Percentiles rank a stretch among this genome's conserved stretches.
These are phyloP conservation scores for Lepiota venenata DNA, from an alignment of 768 basidiomycete species.

Conservation along the genomic window DNA sequence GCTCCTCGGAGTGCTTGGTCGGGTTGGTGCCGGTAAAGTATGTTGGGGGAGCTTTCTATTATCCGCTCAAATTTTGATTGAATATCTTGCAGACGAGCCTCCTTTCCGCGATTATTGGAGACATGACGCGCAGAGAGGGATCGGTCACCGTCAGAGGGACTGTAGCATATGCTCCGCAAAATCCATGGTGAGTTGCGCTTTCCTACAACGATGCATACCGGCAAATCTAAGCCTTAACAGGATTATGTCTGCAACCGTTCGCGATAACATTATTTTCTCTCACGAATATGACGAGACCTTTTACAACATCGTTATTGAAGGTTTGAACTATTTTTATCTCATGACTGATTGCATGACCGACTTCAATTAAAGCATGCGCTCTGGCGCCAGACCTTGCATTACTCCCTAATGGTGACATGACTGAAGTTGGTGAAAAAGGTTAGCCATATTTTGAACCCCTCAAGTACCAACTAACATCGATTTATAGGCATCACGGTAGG, in stretches of 20 bases:
- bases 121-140: conserved; percentile 79
- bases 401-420: conserved; percentile 78
- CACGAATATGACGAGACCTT: conserved; percentile 85
- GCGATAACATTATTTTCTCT: conserved; percentile 91
- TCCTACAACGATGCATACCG: background rate
- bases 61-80: background rate
- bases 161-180: conserved; percentile 83
- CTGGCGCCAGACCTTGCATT: conserved; percentile 76
- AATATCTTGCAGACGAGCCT: conserved; percentile 54
- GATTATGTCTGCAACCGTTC: conserved; percentile 83
- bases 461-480: background rate
- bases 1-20: conserved; percentile 79
- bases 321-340: conserved; percentile 28
- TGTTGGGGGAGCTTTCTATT: conserved; percentile 1
- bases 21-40: conserved; percentile 91
- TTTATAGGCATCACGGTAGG: conserved; percentile 54
- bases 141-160: conserved; percentile 64
- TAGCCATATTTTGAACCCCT: conserved; percentile 12
- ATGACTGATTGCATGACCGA: background rate
- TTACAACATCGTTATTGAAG: conserved; percentile 80
- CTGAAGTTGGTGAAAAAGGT: conserved; percentile 87
- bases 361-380: conserved; percentile 63
- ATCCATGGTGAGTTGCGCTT: conserved; percentile 62
- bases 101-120: conserved; percentile 79
- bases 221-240: conserved; percentile 27